phyloP scores from a whole-genome alignment of 1,139 yeast genomes.

The Citeromyces hawaiiensis region DNA sequence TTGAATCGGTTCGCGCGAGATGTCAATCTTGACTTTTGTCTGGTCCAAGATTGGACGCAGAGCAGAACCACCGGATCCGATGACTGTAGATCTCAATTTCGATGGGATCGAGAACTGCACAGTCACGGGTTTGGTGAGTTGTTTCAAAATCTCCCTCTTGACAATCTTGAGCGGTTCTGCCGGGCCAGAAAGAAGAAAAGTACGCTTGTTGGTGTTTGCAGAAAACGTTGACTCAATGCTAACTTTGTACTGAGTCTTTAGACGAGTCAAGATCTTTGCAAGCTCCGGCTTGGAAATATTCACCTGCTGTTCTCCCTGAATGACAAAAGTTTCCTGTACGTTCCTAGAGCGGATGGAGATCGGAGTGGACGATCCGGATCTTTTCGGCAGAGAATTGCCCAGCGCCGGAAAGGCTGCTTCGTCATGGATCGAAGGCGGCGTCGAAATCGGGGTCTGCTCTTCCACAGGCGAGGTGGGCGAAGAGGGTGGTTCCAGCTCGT shows the following conservation, averaged over 20 bases:
- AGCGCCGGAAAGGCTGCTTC: neutral
- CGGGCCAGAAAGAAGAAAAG: constrained; percentile 74
- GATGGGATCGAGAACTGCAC: constrained; percentile 61
- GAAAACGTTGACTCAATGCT: constrained; percentile 80
- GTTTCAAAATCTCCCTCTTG: constrained; percentile 62
- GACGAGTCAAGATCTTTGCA: constrained; percentile 45
- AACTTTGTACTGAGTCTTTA: constrained; percentile 50
- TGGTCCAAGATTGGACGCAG: constrained; percentile 68
- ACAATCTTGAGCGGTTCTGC: constrained; percentile 59
- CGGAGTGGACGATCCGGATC: neutral
- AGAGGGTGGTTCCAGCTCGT: neutral
- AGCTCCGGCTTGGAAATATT: constrained; percentile 53
- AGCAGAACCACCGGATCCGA: constrained; percentile 82
- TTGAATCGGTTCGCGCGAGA: constrained; percentile 27
- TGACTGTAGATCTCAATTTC: constrained; percentile 63
- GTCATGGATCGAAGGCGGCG: neutral
- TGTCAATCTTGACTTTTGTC: constrained; percentile 64
- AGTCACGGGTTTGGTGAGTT: constrained; percentile 63
- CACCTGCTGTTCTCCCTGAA: constrained; percentile 55
- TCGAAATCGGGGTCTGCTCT: neutral
- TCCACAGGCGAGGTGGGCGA: neutral
- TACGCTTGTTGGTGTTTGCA: constrained; percentile 63
- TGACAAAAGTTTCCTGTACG: constrained; percentile 63
- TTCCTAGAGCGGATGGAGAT: constrained; percentile 19
- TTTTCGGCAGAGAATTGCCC: neutral